Evolutionary conservation across 805 yeast genomes (phyloP).

Genomic region (Yamadazyma insecticola): DNA sequence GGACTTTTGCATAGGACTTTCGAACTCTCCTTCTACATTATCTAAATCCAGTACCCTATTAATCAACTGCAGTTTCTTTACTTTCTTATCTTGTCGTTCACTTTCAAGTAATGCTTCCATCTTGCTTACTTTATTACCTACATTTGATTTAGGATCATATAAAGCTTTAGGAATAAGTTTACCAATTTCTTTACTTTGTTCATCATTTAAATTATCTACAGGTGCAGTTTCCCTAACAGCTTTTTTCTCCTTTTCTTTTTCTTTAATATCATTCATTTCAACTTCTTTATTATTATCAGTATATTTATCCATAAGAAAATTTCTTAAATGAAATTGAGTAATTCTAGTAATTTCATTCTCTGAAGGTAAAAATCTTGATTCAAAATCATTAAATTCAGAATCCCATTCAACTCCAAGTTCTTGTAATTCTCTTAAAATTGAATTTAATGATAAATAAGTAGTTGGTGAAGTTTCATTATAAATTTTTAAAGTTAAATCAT

Average conservation of each 20-base stretch:
- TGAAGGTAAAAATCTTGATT: conserved; percentile 72
- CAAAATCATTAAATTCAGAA: conserved; percentile 74
- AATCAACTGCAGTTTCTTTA: background rate
- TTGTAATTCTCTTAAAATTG: conserved; percentile 66
- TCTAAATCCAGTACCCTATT: too few relatives aligned
- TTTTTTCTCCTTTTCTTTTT: conserved; percentile 3
- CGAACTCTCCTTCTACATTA: too few relatives aligned
- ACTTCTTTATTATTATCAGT: conserved; percentile 15
- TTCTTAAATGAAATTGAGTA: conserved; percentile 81
- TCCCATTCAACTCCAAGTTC: conserved; percentile 88
- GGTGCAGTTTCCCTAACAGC: conserved; percentile 9
- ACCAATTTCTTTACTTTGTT: conserved; percentile 12
- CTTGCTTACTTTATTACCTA: conserved; percentile 20
- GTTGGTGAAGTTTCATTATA: conserved; percentile 55
- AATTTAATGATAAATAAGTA: conserved; percentile 67
- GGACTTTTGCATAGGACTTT: too few relatives aligned
- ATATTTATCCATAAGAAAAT: conserved; percentile 58
- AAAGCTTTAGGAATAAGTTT: conserved; percentile 19
- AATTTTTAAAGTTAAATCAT: conserved; percentile 43
- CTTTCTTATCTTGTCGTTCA: conserved; percentile 6
- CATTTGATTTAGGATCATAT: conserved; percentile 12
- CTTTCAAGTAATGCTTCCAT: conserved; percentile 23
- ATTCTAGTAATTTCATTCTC: conserved; percentile 90
- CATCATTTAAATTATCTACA: conserved; percentile 11
- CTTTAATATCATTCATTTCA: conserved; percentile 11